Percentiles rank a stretch among this genome's conserved stretches.
These are phyloP conservation scores for Ogataea methylovora DNA, from an alignment of 805 yeast species.

Conservation along the genomic window DNA sequence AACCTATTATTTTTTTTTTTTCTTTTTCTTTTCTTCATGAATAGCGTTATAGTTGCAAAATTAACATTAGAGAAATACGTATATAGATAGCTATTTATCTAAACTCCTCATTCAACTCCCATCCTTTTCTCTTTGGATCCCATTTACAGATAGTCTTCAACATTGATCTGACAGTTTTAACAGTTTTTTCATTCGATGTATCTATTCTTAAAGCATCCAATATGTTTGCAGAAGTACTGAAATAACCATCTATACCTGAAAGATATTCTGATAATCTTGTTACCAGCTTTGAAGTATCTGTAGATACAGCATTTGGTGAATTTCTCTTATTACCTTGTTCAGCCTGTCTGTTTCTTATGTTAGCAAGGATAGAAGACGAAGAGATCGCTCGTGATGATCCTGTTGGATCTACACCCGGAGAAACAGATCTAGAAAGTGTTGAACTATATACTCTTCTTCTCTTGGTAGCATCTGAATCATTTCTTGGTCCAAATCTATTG, in stretches of 20 bases:
- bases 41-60: too few relatives aligned
- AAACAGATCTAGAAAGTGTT: not conserved
- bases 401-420: not conserved
- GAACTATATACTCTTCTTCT: not conserved
- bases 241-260: slow-evolving; percentile 19
- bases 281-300: slow-evolving; percentile 1
- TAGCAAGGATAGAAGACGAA: slow-evolving; percentile 43
- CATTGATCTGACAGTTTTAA: slow-evolving; percentile 59
- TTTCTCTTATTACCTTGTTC: not conserved
- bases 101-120: slow-evolving; percentile 59
- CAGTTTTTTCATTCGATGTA: slow-evolving; percentile 43
- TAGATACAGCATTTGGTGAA: slow-evolving; percentile 2
- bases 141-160: slow-evolving; percentile 61
- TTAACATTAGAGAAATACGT: too few relatives aligned
- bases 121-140: slow-evolving; percentile 49
- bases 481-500: too few relatives aligned
- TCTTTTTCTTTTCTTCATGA: too few relatives aligned
- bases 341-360: slow-evolving; percentile 27
- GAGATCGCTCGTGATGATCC: slow-evolving; percentile 14
- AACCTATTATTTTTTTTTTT: too few relatives aligned
- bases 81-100: slow-evolving; percentile 11
- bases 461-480: too few relatives aligned
- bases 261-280: too few relatives aligned
- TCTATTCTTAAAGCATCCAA: slow-evolving; percentile 20
- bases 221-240: slow-evolving; percentile 24